Evolutionary conservation across 2,329 filamentous ascomycete species (phyloP).

Genomic region (Mycosphaerelloides madeirae): DNA sequence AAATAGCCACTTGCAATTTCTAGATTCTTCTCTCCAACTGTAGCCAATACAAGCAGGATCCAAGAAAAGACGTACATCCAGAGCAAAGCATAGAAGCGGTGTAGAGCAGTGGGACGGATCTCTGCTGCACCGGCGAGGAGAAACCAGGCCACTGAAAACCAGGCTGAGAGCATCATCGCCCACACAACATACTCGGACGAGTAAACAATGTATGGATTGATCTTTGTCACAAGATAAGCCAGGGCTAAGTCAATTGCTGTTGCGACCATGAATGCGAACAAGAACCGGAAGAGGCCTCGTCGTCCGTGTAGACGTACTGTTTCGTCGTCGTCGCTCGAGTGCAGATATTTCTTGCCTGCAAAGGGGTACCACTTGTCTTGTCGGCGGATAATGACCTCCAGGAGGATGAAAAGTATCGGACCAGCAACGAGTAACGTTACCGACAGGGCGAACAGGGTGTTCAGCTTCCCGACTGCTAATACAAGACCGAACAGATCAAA

Average conservation of each 20-base stretch:
- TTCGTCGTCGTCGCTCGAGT: slow-evolving; percentile 55
- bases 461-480: slow-evolving; percentile 73
- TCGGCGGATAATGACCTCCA: slow-evolving; percentile 64
- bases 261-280: slow-evolving; percentile 66
- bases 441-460: slow-evolving; percentile 83
- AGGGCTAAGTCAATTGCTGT: slow-evolving; percentile 65
- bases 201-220: slow-evolving; percentile 89
- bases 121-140: slow-evolving; percentile 73
- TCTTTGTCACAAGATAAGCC: slow-evolving; percentile 69
- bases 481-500: slow-evolving; percentile 82
- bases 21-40: slow-evolving; percentile 70
- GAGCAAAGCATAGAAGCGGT: slow-evolving; percentile 71
- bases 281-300: slow-evolving; percentile 79
- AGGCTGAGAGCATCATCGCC: slow-evolving; percentile 76
- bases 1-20: slow-evolving; percentile 74
- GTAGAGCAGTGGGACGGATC: slow-evolving; percentile 77
- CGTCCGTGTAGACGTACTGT: slow-evolving; percentile 64
- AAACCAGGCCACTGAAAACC: slow-evolving; percentile 78
- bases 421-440: slow-evolving; percentile 71
- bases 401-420: slow-evolving; percentile 65
- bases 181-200: slow-evolving; percentile 83
- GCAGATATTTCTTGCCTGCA: slow-evolving; percentile 58
- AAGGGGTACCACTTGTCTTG: slow-evolving; percentile 87
- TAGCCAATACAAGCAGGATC: slow-evolving; percentile 64
- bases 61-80: slow-evolving; percentile 81